Evolutionary conservation across 768 basidiomycete species (phyloP), one percentile per base, ranked within the genome.

Genomic region (Trametes cinnabarina): DNA sequence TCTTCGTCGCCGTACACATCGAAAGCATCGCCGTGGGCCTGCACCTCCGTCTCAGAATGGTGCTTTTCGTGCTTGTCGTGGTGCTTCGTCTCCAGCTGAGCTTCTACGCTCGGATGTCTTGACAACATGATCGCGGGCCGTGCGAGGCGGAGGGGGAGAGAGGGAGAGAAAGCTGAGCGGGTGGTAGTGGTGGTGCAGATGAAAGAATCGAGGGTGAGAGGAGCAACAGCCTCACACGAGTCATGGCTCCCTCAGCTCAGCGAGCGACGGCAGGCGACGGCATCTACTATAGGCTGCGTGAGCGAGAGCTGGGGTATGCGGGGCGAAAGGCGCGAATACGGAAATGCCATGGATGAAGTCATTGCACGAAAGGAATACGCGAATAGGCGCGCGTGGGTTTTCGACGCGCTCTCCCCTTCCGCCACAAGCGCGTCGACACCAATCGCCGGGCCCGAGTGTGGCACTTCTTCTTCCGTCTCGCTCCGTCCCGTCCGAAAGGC

Each of bases 1-100:
- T 53, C 62, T 32, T 68, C 67, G 47, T 68, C 63, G 12, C 67
- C 67, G 50, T 68, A 68, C 20, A 66, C 65, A 42, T 68, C 67
- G 50, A 64, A 68, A 17, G 35, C 57, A 23, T 62, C 17, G 20
- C 26, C 54, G 26, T 55, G 35, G 25, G 53, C 8, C 34, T 47
- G 44, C 3, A 55, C 46, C 3, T 47, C 46, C 3, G 54, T 30
- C 0, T 47, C 25, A 2, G 26, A 19, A 0, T 55, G 25, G 20
- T 55, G 35, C 34, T 55, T 55, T 19, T 55, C 54, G 19, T 14
- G 23, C n/a, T 32, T 32, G 7, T 32, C 30, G 12, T 32, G 30
- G 30, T 32, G 30, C 12, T 47, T 55, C 3, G 25, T 23, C 14
- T 55, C 46, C 11, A 47, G 28, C 12, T 37, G 28, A 3, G 54